Conservation (phyloP, 2,329 filamentous ascomycete species). For the Pseudogymnoascus sp. region DNA sequence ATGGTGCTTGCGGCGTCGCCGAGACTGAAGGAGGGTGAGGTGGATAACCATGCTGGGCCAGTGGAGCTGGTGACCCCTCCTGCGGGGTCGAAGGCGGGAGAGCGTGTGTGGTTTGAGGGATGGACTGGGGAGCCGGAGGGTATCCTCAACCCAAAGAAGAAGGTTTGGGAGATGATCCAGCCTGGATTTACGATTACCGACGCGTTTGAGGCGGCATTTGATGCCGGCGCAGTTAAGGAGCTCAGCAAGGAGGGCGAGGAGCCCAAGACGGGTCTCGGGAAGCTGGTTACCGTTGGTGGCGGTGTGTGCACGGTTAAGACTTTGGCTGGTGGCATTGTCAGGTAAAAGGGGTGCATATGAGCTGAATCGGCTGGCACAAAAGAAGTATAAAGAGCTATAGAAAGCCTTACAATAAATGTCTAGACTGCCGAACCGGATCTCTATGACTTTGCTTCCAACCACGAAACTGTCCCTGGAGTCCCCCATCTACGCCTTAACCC, state of each 20-base stretch:
- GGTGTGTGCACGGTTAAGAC: slow-evolving; percentile 77
- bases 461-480: not conserved
- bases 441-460: not conserved
- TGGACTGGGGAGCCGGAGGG: slow-evolving; percentile 91
- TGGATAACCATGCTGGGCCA: slow-evolving; percentile 76
- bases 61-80: slow-evolving; percentile 90
- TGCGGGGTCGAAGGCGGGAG: slow-evolving; percentile 69
- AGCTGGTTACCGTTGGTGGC: slow-evolving; percentile 63
- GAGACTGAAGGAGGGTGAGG: slow-evolving; percentile 71
- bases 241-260: slow-evolving; percentile 61
- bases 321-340: slow-evolving; percentile 72
- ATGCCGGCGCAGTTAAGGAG: slow-evolving; percentile 69
- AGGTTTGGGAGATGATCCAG: slow-evolving; percentile 96
- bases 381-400: slow-evolving; percentile 2
- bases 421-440: not conserved
- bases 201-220: slow-evolving; percentile 74
- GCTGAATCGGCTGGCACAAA: not conserved
- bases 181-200: slow-evolving; percentile 90
- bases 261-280: slow-evolving; percentile 39
- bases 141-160: slow-evolving; percentile 97
- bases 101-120: slow-evolving; percentile 87
- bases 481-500: not conserved
- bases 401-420: slow-evolving; percentile 1
- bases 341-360: slow-evolving; percentile 45
- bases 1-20: slow-evolving; percentile 97